Evolutionary conservation across 2,329 filamentous ascomycete genomes (phyloP), one percentile per base, ranked within the genome.

Genomic region (Furcasterigmium furcatum): DNA sequence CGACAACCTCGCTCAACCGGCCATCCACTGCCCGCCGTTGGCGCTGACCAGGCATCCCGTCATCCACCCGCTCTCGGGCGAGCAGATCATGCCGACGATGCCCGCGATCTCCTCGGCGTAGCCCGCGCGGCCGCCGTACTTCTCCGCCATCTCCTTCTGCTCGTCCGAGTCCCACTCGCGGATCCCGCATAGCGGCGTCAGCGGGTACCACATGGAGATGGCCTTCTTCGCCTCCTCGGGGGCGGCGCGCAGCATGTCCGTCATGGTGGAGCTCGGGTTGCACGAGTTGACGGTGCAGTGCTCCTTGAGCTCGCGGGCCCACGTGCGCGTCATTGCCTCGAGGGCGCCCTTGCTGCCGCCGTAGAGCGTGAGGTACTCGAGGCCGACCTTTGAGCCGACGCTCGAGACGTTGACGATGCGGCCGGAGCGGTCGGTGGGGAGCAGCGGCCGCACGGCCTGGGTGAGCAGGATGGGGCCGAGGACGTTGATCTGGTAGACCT

Each of bases 31-130:
- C 7, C 47, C 45, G 4, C 85, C 85, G 55, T 88, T 88, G 13
- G 84, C 84, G 63, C 81, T 87, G n/a, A 88, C 73, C 25, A 87
- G 77, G 57, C 79, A 84, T 4, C 85, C 85, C 1, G 85, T 88
- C 47, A 80, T 83, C 84, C 84, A 88, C 3, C 73, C 77, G 32
- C 73, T 74, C 61, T 88, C 85, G 10, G 74, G 74, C 7, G 76
- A 77, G 59, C 84, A 88, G 34, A 88, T 67, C 83, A 88, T 87
- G 9, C 77, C 84, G 39, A 88, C 79, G 5, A 85, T 77, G 2
- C 84, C 85, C 1, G 85, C 85, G 64, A 88, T 73, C 64, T 88
- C 85, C 50, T 76, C 72, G 9, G 80, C 78, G 57, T 85, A 86
- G 4, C 72, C 83, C 4, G 73, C 73, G 46, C 76, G 70, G 30